Evolutionary conservation across 2,329 filamentous ascomycete genomes (phyloP).

Genomic region (Diaporthe ampelina): DNA sequence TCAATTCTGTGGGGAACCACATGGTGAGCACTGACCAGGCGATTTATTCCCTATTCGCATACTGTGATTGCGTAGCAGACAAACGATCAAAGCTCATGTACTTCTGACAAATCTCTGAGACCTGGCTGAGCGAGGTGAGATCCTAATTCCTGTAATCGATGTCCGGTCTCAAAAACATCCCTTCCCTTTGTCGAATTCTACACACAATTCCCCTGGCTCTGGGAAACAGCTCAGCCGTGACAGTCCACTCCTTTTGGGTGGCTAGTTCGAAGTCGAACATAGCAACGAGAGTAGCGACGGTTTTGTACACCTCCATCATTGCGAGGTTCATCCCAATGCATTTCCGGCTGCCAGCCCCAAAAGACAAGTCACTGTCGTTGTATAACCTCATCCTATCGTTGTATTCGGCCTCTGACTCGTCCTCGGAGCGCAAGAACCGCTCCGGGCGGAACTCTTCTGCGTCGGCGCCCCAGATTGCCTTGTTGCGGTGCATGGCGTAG

Average conservation of each 20-base stretch:
- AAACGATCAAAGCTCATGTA: too few species aligned
- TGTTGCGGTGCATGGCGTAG: conserved; percentile 54
- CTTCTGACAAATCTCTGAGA: too few species aligned
- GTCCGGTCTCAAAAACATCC: conserved; percentile 18
- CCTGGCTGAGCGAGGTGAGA: too few species aligned
- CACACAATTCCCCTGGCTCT: conserved; percentile 24
- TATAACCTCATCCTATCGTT: conserved; percentile 51
- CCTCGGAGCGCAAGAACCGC: conserved; percentile 57
- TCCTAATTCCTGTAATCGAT: conserved; percentile 20
- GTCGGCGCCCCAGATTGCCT: conserved; percentile 57
- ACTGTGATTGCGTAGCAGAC: too few species aligned
- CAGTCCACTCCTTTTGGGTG: conserved; percentile 21
- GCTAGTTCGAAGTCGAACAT: conserved; percentile 31
- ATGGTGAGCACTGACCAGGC: too few species aligned
- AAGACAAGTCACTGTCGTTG: conserved; percentile 53
- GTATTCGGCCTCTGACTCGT: conserved; percentile 52
- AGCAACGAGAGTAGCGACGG: conserved; percentile 58
- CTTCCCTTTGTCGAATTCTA: conserved; percentile 10
- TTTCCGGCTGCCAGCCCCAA: conserved; percentile 51
- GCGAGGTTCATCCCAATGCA: conserved; percentile 54
- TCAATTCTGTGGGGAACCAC: too few species aligned
- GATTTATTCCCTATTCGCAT: too few species aligned
- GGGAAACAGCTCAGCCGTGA: conserved; percentile 31
- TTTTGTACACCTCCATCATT: conserved; percentile 52
- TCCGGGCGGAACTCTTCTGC: conserved; percentile 60